A percentile compares a stretch with the other conserved stretches of the same genome.
Conservation (phyloP, 2,329 filamentous ascomycete species). For the Pseudogymnoascus sp. region DNA sequence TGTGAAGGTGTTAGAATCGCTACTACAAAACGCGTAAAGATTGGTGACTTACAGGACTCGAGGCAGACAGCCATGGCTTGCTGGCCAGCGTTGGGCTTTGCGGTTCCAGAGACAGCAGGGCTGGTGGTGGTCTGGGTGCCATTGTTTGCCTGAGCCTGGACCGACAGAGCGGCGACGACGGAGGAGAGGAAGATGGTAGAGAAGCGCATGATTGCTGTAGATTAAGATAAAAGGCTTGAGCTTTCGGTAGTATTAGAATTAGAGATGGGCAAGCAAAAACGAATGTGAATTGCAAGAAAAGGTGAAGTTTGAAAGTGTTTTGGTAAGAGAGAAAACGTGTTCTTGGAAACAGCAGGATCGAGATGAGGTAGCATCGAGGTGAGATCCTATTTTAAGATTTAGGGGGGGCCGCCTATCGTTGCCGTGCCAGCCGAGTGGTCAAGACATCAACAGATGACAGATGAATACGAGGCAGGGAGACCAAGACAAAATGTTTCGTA, state of each 20-base stretch:
- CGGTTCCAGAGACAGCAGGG: neutral
- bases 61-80: neutral
- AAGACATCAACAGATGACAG: neutral
- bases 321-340: neutral
- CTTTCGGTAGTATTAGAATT: neutral
- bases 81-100: neutral
- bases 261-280: neutral
- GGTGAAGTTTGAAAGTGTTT: neutral
- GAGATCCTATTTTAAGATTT: slow-evolving; percentile 7
- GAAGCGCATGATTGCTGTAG: slow-evolving; percentile 6
- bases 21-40: neutral
- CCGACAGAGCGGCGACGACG: neutral
- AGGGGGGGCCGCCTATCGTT: neutral
- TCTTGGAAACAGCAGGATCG: neutral
- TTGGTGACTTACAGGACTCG: neutral
- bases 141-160: neutral
- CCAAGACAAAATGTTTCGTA: neutral
- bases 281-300: neutral
- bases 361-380: neutral
- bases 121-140: neutral
- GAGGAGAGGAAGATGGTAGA: slow-evolving; percentile 8
- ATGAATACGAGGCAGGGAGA: neutral
- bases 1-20: neutral
- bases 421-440: neutral
- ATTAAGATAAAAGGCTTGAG: neutral